A percentile compares a stretch with the other conserved stretches of the same genome.
Evolutionary conservation across 2,329 filamentous ascomycete species (phyloP).

Genomic region (Madurella fahalii): DNA sequence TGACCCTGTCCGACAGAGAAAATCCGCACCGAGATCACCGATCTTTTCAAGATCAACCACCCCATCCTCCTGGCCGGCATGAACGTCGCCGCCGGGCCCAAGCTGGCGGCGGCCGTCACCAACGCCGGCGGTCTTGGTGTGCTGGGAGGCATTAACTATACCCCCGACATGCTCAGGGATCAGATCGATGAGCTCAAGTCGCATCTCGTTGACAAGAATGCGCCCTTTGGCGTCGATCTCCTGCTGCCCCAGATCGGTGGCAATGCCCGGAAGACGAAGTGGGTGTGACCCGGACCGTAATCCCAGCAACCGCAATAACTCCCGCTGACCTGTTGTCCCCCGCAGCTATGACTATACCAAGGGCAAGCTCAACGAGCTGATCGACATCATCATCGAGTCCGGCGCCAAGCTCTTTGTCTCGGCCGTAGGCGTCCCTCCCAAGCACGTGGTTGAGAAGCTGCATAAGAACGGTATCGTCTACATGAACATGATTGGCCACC

Average conservation of each 20-base stretch:
- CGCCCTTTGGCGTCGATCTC: slow-evolving; percentile 91
- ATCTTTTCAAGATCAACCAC: slow-evolving; percentile 97
- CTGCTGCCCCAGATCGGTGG: slow-evolving; percentile 93
- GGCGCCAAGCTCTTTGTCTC: slow-evolving; percentile 93
- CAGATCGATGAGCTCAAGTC: slow-evolving; percentile 93
- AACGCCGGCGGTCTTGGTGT: slow-evolving; percentile 96
- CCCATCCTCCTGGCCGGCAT: slow-evolving; percentile 94
- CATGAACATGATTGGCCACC: slow-evolving; percentile 99
- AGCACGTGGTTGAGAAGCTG: slow-evolving; percentile 81
- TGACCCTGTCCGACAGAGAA: slow-evolving; percentile 55
- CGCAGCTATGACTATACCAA: slow-evolving; percentile 98
- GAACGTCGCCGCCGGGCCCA: slow-evolving; percentile 97
- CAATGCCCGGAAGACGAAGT: slow-evolving; percentile 90
- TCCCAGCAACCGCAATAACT: not conserved
- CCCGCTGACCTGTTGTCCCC: slow-evolving; percentile 1
- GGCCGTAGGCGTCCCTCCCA: slow-evolving; percentile 89
- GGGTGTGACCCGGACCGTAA: slow-evolving; percentile 27
- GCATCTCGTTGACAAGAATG: slow-evolving; percentile 82
- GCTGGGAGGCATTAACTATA: slow-evolving; percentile 93
- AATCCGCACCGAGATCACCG: slow-evolving; percentile 87
- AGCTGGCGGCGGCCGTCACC: slow-evolving; percentile 92
- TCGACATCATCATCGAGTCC: slow-evolving; percentile 89
- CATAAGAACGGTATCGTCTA: slow-evolving; percentile 85
- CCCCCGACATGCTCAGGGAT: slow-evolving; percentile 92
- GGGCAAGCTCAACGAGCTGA: slow-evolving; percentile 87